Conservation (phyloP, 2,329 filamentous ascomycete species). For the Leptographium procerum region DNA sequence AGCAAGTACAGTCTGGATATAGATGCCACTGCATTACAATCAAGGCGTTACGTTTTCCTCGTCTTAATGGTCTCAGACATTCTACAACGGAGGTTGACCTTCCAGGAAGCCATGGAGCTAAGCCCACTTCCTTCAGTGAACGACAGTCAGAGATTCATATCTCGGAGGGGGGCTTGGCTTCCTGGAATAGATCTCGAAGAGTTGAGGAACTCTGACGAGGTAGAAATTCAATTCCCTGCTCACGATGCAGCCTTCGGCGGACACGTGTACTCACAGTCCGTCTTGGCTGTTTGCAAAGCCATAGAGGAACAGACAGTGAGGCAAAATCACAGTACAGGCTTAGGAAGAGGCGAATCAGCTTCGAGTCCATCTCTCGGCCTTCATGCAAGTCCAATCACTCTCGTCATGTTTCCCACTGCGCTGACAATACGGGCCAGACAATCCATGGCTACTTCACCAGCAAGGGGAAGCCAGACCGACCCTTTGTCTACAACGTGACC, state of each 20-base stretch:
- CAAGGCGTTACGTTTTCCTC: not conserved
- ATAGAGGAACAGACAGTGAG: constrained; percentile 13
- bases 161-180: constrained; percentile 21
- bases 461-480: constrained; percentile 33
- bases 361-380: constrained; percentile 14
- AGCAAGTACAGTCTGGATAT: too few relatives aligned
- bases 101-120: constrained; percentile 25
- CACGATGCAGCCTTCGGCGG: constrained; percentile 27
- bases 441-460: constrained; percentile 46
- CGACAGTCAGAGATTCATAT: constrained; percentile 22
- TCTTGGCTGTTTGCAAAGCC: constrained; percentile 24
- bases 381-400: constrained; percentile 25
- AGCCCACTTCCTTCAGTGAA: constrained; percentile 17
- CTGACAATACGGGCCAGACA: constrained; percentile 35
- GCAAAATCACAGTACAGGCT: not conserved
- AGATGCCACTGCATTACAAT: too few relatives aligned
- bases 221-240: constrained; percentile 5
- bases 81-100: constrained; percentile 17
- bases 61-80: not conserved
- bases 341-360: not conserved
- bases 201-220: not conserved
- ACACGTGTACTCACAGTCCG: constrained; percentile 31
- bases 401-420: too few relatives aligned
- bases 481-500: constrained; percentile 40
- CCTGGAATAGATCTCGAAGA: constrained; percentile 19